phyloP scores from a whole-genome alignment of 1,284 basidiomycete species.

The Thecaphora frezii region DNA sequence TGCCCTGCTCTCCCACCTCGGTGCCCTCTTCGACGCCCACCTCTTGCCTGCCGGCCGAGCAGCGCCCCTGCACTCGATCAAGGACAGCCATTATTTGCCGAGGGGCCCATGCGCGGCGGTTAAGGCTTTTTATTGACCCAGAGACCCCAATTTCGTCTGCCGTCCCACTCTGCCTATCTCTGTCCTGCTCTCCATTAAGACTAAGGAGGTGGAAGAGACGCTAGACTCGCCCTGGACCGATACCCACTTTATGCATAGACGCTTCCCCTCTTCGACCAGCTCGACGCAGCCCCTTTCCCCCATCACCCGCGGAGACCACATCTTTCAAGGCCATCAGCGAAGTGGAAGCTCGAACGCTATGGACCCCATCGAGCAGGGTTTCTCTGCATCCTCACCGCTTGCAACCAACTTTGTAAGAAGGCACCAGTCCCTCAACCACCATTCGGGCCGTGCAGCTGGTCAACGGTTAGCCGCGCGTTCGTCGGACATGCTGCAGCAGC shows the following conservation, averaged over 20 bases:
- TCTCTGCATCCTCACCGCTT: conserved; percentile 15
- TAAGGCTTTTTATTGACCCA: too few relatives aligned
- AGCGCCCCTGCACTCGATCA: too few relatives aligned
- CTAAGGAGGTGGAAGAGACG: conserved; percentile 1
- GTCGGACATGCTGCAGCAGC: conserved; percentile 8
- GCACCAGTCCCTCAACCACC: conserved; percentile 49
- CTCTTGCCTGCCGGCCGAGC: too few relatives aligned
- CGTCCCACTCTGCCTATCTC: too few relatives aligned
- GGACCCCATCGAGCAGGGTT: conserved; percentile 15
- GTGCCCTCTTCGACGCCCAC: too few relatives aligned
- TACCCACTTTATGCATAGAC: conserved; percentile 7
- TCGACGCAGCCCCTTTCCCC: conserved; percentile 24
- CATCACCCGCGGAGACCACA: conserved; percentile 11
- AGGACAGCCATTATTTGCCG: too few relatives aligned
- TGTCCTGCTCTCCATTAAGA: too few relatives aligned
- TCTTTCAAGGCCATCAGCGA: conserved; percentile 8
- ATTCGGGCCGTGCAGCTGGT: conserved; percentile 20
- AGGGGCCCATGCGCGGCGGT: too few relatives aligned
- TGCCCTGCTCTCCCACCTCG: neutral
- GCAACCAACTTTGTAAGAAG: conserved; percentile 26
- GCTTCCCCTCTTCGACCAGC: conserved; percentile 10
- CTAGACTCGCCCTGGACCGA: conserved; percentile 6
- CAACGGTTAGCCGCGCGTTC: conserved; percentile 25
- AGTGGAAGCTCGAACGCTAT: conserved; percentile 13
- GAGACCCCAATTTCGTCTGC: too few relatives aligned